A percentile compares a stretch with the other conserved stretches of the same genome.
These are phyloP conservation scores for Ganoderma meredithae DNA, from an alignment of 1,284 basidiomycete species.

Conservation along the genomic window DNA sequence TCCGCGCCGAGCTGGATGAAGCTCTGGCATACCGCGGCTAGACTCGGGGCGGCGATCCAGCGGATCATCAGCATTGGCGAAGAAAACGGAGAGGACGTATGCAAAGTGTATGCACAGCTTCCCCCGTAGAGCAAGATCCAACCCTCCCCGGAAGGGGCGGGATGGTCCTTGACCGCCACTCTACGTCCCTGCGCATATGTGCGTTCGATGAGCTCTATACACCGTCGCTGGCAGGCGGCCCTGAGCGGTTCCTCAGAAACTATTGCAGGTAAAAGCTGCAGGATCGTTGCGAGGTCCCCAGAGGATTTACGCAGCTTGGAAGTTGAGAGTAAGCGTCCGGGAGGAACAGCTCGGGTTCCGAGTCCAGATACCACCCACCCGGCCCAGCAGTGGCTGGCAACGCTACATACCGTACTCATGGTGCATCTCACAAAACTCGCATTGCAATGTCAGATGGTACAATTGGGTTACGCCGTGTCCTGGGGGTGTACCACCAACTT, in stretches of 20 bases:
- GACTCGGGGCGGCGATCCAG: not conserved
- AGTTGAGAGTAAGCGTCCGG: too few species aligned
- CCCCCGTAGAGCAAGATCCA: slow-evolving; percentile 43
- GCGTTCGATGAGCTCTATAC: not conserved
- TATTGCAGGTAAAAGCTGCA: too few species aligned
- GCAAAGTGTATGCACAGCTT: slow-evolving; percentile 33
- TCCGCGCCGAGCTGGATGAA: slow-evolving; percentile 55
- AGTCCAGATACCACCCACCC: too few species aligned
- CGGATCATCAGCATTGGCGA: not conserved
- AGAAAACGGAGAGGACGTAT: too few species aligned
- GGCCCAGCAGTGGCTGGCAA: too few species aligned
- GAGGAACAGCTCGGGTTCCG: too few species aligned
- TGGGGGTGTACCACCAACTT: slow-evolving; percentile 59
- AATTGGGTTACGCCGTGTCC: slow-evolving; percentile 42
- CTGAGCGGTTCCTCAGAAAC: not conserved
- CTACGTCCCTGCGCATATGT: slow-evolving; percentile 23
- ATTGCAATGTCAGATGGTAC: too few species aligned
- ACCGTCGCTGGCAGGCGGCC: not conserved
- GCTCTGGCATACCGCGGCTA: slow-evolving; percentile 48
- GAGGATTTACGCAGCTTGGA: too few species aligned
- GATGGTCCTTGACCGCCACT: slow-evolving; percentile 34
- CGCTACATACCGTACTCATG: too few species aligned
- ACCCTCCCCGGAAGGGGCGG: slow-evolving; percentile 34
- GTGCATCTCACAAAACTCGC: too few species aligned
- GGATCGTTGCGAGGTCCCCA: too few species aligned